These are phyloP conservation scores for Lipomyces japonicus DNA, from an alignment of 805 yeast genomes.

Conservation along the genomic window DNA sequence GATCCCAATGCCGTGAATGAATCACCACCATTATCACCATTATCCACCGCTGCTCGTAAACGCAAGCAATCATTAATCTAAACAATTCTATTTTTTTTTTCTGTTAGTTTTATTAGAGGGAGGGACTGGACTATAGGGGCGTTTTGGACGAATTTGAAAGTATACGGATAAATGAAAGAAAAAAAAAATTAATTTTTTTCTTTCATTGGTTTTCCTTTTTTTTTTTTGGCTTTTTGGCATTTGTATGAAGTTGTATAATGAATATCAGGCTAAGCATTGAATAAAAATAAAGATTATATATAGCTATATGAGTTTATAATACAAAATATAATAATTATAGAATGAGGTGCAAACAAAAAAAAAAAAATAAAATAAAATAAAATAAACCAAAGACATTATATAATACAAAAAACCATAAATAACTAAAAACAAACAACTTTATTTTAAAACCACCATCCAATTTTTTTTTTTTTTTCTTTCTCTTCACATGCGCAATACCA, in stretches of 20 bases:
- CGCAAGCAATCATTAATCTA: slow-evolving; percentile 6
- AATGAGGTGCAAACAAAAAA: too few species aligned
- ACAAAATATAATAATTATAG: not conserved
- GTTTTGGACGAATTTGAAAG: too few species aligned
- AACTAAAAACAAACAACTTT: slow-evolving; percentile 3
- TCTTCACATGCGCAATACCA: slow-evolving; percentile 14
- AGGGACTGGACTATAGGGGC: too few species aligned
- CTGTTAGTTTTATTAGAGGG: not conserved
- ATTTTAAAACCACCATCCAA: slow-evolving; percentile 1
- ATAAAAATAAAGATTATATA: not conserved
- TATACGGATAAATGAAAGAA: too few species aligned
- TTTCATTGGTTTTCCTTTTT: not conserved
- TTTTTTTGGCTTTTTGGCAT: not conserved
- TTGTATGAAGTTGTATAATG: not conserved
- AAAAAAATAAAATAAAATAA: slow-evolving; percentile 4
- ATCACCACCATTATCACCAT: slow-evolving; percentile 22
- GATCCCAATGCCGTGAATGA: not conserved
- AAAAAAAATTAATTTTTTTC: too few species aligned
- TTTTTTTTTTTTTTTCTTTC: not conserved
- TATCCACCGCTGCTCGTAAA: slow-evolving; percentile 23
- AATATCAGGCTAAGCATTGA: not conserved
- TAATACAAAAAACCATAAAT: slow-evolving; percentile 3
- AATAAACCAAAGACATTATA: slow-evolving; percentile 1
- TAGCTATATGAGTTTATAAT: too few species aligned
- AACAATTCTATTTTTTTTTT: not conserved